A percentile compares a stretch with the other conserved stretches of the same genome.
phyloP scores from a whole-genome alignment of 345 rosid genomes.

The Capsella bursapastoris region DNA sequence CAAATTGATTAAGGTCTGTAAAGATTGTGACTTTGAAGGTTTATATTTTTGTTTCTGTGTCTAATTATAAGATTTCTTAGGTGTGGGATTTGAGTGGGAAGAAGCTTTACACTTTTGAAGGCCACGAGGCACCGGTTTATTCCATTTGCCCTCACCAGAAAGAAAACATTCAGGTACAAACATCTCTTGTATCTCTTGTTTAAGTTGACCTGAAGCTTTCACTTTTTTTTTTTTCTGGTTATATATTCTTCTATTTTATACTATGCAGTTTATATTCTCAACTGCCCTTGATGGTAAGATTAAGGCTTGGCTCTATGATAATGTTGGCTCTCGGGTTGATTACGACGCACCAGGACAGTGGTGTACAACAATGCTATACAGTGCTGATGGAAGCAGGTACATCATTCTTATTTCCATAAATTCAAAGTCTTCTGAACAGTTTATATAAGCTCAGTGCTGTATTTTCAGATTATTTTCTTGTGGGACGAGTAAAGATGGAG shows the following conservation, averaged over 20 bases:
- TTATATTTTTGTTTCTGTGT: neutral
- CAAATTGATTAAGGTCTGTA: slow-evolving; percentile 68
- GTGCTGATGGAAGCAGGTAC: slow-evolving; percentile 90
- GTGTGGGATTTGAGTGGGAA: slow-evolving; percentile 72
- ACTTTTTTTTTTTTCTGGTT: neutral
- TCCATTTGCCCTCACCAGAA: slow-evolving; percentile 71
- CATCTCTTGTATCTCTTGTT: slow-evolving; percentile 30
- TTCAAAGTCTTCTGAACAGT: neutral
- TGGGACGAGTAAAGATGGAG: slow-evolving; percentile 86
- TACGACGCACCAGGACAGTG: slow-evolving; percentile 90
- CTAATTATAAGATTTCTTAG: slow-evolving; percentile 36
- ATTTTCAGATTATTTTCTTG: slow-evolving; percentile 69
- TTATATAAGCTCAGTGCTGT: slow-evolving; percentile 17
- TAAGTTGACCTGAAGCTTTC: neutral
- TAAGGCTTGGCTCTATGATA: slow-evolving; percentile 93
- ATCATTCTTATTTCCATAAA: neutral
- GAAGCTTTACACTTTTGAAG: slow-evolving; percentile 66
- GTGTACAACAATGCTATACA: slow-evolving; percentile 86
- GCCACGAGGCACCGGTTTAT: slow-evolving; percentile 74
- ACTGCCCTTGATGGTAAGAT: slow-evolving; percentile 90
- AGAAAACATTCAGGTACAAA: slow-evolving; percentile 52
- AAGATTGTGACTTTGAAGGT: slow-evolving; percentile 1
- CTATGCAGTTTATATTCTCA: slow-evolving; percentile 81
- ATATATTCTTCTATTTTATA: slow-evolving; percentile 2
- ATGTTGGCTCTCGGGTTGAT: slow-evolving; percentile 78